Evolutionary conservation across 495 filamentous ascomycete genomes (phyloP).

Genomic region (Amniculicola lignicola): DNA sequence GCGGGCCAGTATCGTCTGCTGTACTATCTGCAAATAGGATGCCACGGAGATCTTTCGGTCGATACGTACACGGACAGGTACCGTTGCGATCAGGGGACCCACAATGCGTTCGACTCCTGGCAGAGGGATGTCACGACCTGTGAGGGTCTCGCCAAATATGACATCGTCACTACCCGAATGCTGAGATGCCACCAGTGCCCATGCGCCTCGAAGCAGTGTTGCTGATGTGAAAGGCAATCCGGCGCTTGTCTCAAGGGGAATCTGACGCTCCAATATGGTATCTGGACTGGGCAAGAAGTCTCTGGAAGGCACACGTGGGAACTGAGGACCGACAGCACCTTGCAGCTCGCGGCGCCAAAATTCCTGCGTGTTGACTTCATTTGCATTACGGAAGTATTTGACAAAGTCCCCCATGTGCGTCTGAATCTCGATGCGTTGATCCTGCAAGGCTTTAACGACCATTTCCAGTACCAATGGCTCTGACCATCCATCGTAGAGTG

Average conservation of each 20-base stretch:
- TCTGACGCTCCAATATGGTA: slow-evolving; percentile 6
- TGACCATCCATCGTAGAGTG: slow-evolving; percentile 66
- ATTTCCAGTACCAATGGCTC: slow-evolving; percentile 11
- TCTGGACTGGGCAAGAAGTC: slow-evolving; percentile 21
- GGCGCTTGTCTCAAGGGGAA: slow-evolving; percentile 2
- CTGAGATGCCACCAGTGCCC: slow-evolving; percentile 18
- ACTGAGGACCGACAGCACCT: slow-evolving; percentile 23
- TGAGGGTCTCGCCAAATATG: slow-evolving; percentile 50
- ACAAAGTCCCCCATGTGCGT: slow-evolving; percentile 23
- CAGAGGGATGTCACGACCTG: slow-evolving; percentile 53
- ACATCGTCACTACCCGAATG: slow-evolving; percentile 32
- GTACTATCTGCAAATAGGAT: slow-evolving; percentile 49
- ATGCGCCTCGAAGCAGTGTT: slow-evolving; percentile 49
- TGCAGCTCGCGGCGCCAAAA: slow-evolving; percentile 19
- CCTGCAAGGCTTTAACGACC: background rate
- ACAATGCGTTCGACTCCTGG: slow-evolving; percentile 51
- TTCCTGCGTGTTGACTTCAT: slow-evolving; percentile 16
- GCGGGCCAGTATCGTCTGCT: slow-evolving; percentile 51
- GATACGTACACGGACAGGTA: slow-evolving; percentile 56
- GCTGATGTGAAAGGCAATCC: slow-evolving; percentile 37
- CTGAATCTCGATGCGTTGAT: too few relatives aligned
- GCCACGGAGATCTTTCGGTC: slow-evolving; percentile 33
- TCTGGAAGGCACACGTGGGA: slow-evolving; percentile 23
- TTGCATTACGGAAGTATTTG: slow-evolving; percentile 20
- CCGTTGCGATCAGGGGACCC: slow-evolving; percentile 62